Evolutionary conservation across 495 filamentous ascomycete species (phyloP).

Genomic region (Lasiosphaeria hispida): DNA sequence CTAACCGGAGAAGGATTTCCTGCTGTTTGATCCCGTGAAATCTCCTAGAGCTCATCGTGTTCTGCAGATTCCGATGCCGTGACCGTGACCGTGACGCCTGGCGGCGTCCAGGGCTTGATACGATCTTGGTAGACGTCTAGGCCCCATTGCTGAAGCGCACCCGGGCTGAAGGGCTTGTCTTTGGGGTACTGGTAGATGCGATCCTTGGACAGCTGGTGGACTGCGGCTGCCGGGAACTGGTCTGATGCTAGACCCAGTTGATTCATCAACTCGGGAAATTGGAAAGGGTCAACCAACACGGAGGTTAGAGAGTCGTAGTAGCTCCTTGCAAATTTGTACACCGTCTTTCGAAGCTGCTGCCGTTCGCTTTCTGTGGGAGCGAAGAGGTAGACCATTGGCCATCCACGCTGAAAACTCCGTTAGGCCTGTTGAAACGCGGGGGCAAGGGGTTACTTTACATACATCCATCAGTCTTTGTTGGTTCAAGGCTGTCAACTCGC

Average conservation of each 20-base stretch:
- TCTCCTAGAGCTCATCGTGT: constrained; percentile 29
- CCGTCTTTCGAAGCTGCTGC: constrained; percentile 22
- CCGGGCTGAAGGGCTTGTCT: constrained; percentile 22
- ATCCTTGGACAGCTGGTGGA: constrained; percentile 35
- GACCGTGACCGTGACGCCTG: constrained; percentile 25
- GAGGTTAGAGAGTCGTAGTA: constrained; percentile 41
- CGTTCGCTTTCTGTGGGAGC: constrained; percentile 28
- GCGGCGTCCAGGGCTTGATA: constrained; percentile 35
- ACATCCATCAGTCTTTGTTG: constrained; percentile 38
- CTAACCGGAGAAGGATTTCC: too few relatives aligned
- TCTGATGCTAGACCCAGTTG: constrained; percentile 31
- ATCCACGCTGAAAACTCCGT: constrained; percentile 27
- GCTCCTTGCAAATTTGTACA: constrained; percentile 38
- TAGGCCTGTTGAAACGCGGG: neutral
- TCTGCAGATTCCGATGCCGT: constrained; percentile 22
- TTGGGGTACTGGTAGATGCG: constrained; percentile 36
- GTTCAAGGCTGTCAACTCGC: constrained; percentile 40
- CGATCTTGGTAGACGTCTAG: constrained; percentile 33
- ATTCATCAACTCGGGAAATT: constrained; percentile 40
- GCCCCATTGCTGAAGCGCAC: constrained; percentile 29
- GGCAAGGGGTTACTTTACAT: constrained; percentile 11
- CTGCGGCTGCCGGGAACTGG: constrained; percentile 30
- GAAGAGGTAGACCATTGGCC: constrained; percentile 47
- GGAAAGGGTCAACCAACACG: constrained; percentile 39
- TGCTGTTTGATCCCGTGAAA: neutral